Evolutionary conservation across 192 early-diverging fungal species (phyloP).

Genomic region (Linnemannia exigua): DNA sequence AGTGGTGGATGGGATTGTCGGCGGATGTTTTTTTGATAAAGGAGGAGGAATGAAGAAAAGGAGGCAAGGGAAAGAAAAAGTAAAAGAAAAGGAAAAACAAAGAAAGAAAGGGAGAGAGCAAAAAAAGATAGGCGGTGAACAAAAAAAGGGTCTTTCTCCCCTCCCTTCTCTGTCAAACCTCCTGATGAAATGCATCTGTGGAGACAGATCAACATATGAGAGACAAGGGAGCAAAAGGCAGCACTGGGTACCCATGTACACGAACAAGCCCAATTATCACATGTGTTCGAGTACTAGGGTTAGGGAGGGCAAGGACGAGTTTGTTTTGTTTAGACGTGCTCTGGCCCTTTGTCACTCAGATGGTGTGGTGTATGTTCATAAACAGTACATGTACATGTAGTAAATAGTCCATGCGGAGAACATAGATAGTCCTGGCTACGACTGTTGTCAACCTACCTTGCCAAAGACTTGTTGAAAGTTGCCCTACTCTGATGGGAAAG

Average conservation of each 20-base stretch:
- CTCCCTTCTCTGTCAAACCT: not conserved
- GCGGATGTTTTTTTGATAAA: not conserved
- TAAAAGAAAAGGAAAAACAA: not conserved
- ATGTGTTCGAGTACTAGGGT: not conserved
- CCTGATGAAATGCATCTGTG: not conserved
- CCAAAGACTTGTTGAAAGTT: not conserved
- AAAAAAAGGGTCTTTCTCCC: not conserved
- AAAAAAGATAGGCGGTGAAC: not conserved
- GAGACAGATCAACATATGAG: constrained; percentile 6
- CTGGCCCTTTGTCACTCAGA: no score
- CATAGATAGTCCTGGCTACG: not conserved
- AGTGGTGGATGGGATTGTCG: not conserved
- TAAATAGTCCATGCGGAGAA: no score
- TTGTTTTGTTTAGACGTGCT: not conserved
- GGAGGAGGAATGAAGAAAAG: not conserved
- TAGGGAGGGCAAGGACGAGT: not conserved
- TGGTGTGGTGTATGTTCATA: no score
- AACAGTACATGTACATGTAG: no score
- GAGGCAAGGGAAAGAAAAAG: not conserved
- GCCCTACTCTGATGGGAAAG: not conserved
- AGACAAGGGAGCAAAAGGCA: not conserved
- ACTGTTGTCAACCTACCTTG: not conserved
- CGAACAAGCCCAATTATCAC: not conserved
- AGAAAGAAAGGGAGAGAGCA: not conserved
- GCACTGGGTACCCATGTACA: not conserved